Conservation (phyloP, 23 red algal species). For the Gracilaria caudata region DNA sequence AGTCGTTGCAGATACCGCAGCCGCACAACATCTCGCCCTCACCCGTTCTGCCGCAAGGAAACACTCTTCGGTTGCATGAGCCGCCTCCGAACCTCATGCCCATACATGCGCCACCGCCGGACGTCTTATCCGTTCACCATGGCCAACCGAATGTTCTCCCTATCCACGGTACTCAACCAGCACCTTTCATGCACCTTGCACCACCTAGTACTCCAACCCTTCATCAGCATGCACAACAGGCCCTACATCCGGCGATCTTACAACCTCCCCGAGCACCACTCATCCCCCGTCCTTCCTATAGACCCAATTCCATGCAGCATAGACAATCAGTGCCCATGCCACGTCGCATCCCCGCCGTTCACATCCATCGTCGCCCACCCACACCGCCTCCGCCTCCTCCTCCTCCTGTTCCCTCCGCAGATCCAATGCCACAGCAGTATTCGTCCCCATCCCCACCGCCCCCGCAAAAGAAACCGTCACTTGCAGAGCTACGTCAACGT, state of each 20-base stretch:
- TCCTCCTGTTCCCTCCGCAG: background rate
- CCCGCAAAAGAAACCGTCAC: conserved; percentile 5
- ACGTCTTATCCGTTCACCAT: conserved; percentile 9
- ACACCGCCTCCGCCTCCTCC: background rate
- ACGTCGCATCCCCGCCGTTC: background rate
- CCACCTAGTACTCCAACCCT: background rate
- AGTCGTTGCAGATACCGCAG: conserved; percentile 18
- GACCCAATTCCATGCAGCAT: background rate
- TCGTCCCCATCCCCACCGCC: background rate
- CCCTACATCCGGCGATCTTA: background rate
- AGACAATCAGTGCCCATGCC: background rate
- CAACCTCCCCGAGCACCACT: conserved; percentile 20
- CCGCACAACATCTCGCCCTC: background rate
- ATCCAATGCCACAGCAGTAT: background rate
- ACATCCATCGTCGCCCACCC: background rate
- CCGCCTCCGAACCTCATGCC: background rate
- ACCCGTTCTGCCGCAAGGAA: conserved; percentile 10
- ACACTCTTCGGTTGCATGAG: background rate
- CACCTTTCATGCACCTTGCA: conserved; percentile 10
- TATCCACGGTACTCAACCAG: conserved; percentile 8
- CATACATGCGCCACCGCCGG: background rate
- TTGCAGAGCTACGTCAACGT: conserved; percentile 37
- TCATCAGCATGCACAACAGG: background rate
- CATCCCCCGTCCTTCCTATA: conserved; percentile 20
- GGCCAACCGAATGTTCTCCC: conserved; percentile 4